Evolutionary conservation across 2,329 filamentous ascomycete genomes (phyloP).

Genomic region (Penicillium crustosum): DNA sequence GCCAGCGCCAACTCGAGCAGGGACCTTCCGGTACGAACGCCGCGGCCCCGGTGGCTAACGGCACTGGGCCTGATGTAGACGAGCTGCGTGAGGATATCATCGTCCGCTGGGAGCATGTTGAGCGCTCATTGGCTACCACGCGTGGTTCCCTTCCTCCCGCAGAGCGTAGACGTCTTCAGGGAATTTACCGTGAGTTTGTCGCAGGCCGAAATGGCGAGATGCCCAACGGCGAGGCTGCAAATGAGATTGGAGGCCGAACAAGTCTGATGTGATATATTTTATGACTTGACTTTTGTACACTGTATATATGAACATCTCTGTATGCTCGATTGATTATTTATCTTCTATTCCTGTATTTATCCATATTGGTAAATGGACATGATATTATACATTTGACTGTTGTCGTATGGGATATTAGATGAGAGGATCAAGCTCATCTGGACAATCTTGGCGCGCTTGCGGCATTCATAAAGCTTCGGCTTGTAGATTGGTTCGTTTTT

Average conservation of each 20-base stretch:
- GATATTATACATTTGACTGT: neutral
- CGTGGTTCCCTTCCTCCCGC: slow-evolving; percentile 77
- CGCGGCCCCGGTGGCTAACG: slow-evolving; percentile 18
- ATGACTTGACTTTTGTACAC: slow-evolving; percentile 10
- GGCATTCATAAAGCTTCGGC: neutral
- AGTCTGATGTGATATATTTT: slow-evolving; percentile 73
- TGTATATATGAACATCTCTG: slow-evolving; percentile 22
- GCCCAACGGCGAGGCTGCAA: slow-evolving; percentile 86
- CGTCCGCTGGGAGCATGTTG: slow-evolving; percentile 80
- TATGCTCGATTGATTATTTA: slow-evolving; percentile 1
- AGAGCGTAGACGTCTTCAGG: slow-evolving; percentile 70
- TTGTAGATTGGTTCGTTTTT: neutral
- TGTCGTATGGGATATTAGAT: too few species aligned
- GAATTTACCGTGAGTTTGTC: slow-evolving; percentile 91
- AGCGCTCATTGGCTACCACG: slow-evolving; percentile 73
- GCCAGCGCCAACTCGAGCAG: slow-evolving; percentile 56
- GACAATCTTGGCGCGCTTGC: neutral
- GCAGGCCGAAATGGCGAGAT: slow-evolving; percentile 91
- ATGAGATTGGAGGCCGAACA: slow-evolving; percentile 86
- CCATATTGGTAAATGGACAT: slow-evolving; percentile 3
- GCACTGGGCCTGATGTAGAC: slow-evolving; percentile 30
- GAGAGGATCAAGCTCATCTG: neutral
- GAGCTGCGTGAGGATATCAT: slow-evolving; percentile 65
- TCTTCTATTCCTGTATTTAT: slow-evolving; percentile 11
- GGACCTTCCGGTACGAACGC: slow-evolving; percentile 20